Percentiles rank a stretch among this genome's conserved stretches.
These are phyloP conservation scores for Xylariales sp. DNA, from an alignment of 2,329 filamentous ascomycete genomes.

Conservation along the genomic window DNA sequence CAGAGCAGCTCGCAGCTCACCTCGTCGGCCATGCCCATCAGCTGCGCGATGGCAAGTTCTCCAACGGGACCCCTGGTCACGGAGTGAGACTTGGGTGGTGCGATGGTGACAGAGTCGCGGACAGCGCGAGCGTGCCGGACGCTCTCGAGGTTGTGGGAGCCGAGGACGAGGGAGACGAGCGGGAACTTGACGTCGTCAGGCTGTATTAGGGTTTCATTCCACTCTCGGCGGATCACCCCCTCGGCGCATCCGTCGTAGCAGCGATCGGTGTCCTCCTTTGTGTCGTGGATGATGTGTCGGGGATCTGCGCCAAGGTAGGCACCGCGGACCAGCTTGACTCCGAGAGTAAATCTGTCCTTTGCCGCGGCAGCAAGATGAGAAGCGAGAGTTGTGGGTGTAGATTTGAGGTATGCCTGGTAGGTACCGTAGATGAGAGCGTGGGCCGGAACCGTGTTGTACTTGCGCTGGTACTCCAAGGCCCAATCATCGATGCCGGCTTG, in stretches of 20 bases:
- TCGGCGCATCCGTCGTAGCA: conserved; percentile 70
- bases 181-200: conserved; percentile 46
- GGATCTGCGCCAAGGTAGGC: conserved; percentile 70
- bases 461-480: conserved; percentile 71
- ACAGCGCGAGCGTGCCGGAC: conserved; percentile 55
- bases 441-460: conserved; percentile 61
- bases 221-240: conserved; percentile 60
- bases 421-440: conserved; percentile 73
- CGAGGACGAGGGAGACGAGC: conserved; percentile 62
- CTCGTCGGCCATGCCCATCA: conserved; percentile 95
- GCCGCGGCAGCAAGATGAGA: conserved; percentile 56
- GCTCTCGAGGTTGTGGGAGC: conserved; percentile 75
- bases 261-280: conserved; percentile 64
- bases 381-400: conserved; percentile 50
- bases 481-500: conserved; percentile 78
- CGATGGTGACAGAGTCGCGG: conserved; percentile 32
- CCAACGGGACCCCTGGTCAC: conserved; percentile 32
- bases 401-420: conserved; percentile 73
- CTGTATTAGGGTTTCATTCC: conserved; percentile 48
- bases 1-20: conserved; percentile 62
- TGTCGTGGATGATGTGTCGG: conserved; percentile 65
- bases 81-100: conserved; percentile 12
- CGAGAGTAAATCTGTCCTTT: conserved; percentile 59
- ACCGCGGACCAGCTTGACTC: conserved; percentile 71
- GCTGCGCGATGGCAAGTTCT: conserved; percentile 65